Percentiles rank a stretch among this genome's conserved stretches.
These are phyloP conservation scores for Diospyros lotus DNA, from an alignment of 148 eudicot species.

Conservation along the genomic window DNA sequence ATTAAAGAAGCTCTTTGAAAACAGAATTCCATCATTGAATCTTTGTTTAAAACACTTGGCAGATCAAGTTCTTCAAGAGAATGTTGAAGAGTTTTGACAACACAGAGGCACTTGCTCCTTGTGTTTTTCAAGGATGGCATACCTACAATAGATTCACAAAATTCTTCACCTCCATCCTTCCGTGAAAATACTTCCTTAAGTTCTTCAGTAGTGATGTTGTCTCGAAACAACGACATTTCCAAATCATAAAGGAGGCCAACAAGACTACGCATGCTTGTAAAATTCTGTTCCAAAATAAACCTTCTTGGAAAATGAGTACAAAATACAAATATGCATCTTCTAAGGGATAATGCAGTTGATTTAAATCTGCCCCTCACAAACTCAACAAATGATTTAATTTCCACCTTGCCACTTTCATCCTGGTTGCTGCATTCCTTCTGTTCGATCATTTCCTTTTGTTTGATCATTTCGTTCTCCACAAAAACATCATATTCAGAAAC, in stretches of 20 bases:
- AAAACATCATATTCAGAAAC: too few species aligned
- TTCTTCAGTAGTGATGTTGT: constrained; percentile 23
- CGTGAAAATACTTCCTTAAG: constrained; percentile 12
- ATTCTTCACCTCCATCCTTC: too few species aligned
- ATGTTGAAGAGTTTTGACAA: too few species aligned
- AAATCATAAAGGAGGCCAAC: constrained; percentile 22
- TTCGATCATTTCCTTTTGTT: too few species aligned
- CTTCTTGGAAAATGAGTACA: too few species aligned
- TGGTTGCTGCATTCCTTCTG: too few species aligned
- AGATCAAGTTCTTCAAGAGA: constrained; percentile 13
- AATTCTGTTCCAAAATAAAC: constrained; percentile 19
- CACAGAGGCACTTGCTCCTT: constrained; percentile 19
- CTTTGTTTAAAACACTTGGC: too few species aligned
- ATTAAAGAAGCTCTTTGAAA: too few species aligned
- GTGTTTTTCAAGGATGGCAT: too few species aligned
- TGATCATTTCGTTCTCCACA: too few species aligned
- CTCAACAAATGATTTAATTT: not conserved
- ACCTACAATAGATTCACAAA: too few species aligned
- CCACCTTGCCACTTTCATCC: too few species aligned
- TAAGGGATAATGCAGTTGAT: constrained; percentile 27
- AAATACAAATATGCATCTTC: constrained; percentile 19
- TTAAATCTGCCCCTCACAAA: constrained; percentile 25
- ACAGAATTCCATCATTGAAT: constrained; percentile 18
- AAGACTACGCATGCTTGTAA: constrained; percentile 1
- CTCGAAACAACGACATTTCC: constrained; percentile 26